Percentiles rank a stretch among this genome's conserved stretches.
Evolutionary conservation across 2,329 filamentous ascomycete genomes (phyloP).

Genomic region (Metarhizium album): DNA sequence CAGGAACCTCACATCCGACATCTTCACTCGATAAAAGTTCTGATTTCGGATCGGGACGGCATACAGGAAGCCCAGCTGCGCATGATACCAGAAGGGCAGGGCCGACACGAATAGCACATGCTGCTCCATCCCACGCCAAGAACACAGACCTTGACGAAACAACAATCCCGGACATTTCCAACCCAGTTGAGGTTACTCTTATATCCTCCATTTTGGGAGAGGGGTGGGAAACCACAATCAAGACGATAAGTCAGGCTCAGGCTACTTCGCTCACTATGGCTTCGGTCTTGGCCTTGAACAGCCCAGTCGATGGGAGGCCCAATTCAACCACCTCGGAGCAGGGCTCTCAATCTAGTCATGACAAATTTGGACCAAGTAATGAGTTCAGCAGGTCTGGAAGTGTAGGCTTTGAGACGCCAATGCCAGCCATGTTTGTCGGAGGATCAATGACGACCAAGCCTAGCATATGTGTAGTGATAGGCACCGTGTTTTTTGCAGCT

Average conservation of each 20-base stretch:
- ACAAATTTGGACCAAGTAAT: background rate
- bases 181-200: constrained; percentile 12
- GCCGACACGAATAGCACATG: background rate
- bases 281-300: background rate
- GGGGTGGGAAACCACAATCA: constrained; percentile 11
- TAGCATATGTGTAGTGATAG: background rate
- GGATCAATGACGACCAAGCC: background rate
- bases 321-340: background rate
- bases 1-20: background rate
- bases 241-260: constrained; percentile 6
- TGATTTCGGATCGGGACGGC: background rate
- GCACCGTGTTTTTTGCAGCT: background rate
- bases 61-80: background rate
- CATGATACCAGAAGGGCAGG: constrained; percentile 1
- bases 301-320: background rate
- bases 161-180: background rate
- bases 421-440: constrained; percentile 3
- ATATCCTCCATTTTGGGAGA: constrained; percentile 13
- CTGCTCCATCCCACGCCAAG: background rate
- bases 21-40: background rate
- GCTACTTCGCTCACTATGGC: background rate
- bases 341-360: background rate
- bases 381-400: background rate
- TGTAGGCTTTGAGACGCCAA: background rate
- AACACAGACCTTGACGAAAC: background rate